Percentiles rank a stretch among this genome's conserved stretches.
Evolutionary conservation across 768 basidiomycete genomes (phyloP).

Genomic region (Lyophyllum atratum): DNA sequence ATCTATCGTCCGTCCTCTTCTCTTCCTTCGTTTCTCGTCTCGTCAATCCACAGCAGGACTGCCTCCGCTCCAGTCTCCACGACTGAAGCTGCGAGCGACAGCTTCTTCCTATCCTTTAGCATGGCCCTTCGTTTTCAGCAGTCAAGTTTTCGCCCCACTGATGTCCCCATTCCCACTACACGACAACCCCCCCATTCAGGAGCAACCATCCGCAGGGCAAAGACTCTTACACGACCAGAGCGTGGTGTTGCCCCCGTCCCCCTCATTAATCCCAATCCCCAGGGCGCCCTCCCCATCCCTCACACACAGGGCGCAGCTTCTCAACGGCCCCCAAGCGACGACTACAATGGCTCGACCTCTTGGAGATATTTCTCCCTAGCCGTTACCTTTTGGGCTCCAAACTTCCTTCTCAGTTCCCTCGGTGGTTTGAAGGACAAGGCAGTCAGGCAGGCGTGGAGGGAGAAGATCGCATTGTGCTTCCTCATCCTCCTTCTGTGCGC

Average conservation of each 20-base stretch:
- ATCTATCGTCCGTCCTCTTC: constrained; percentile 6
- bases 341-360: constrained; percentile 50
- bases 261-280: constrained; percentile 91
- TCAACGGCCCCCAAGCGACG: constrained; percentile 25
- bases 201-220: constrained; percentile 79
- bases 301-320: constrained; percentile 35
- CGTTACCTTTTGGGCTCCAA: constrained; percentile 91
- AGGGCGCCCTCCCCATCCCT: constrained; percentile 41
- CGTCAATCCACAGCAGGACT: constrained; percentile 25
- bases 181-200: constrained; percentile 54
- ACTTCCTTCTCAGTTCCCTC: constrained; percentile 66
- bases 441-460: constrained; percentile 91
- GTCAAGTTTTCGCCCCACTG: constrained; percentile 51
- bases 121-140: constrained; percentile 59
- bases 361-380: constrained; percentile 84
- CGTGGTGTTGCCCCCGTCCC: constrained; percentile 92
- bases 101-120: constrained; percentile 25
- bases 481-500: constrained; percentile 81
- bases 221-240: constrained; percentile 96
- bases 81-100: constrained; percentile 16
- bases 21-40: constrained; percentile 9
- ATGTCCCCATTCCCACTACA: constrained; percentile 71
- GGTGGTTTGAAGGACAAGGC: constrained; percentile 82
- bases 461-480: constrained; percentile 93
- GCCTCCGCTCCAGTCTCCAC: constrained; percentile 21